A percentile compares a stretch with the other conserved stretches of the same genome.
These are phyloP conservation scores for Entonaema liquescens DNA, from an alignment of 495 filamentous ascomycete genomes.

Conservation along the genomic window DNA sequence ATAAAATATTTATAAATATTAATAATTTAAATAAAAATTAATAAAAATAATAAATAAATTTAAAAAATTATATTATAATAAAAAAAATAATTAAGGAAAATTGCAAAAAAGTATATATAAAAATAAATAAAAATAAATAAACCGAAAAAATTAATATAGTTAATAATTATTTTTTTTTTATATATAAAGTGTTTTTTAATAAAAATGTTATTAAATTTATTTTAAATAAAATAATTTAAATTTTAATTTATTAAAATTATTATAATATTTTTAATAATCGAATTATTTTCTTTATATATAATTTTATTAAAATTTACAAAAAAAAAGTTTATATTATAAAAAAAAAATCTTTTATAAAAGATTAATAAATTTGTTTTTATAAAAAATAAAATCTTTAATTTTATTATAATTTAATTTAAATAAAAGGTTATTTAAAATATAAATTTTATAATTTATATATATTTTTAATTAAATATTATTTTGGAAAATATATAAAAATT, in stretches of 20 bases:
- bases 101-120: neutral
- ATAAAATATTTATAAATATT: neutral
- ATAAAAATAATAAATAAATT: neutral
- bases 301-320: neutral
- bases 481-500: slow-evolving; percentile 3
- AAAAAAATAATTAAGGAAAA: neutral
- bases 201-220: neutral
- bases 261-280: neutral
- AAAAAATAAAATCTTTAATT: neutral
- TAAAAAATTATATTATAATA: neutral
- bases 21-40: neutral
- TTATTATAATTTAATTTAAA: neutral
- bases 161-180: neutral
- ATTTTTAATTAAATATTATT: neutral
- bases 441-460: slow-evolving; percentile 1
- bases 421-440: neutral
- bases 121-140: neutral
- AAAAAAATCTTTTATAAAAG: neutral
- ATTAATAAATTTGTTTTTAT: neutral
- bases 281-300: neutral
- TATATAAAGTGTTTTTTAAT: neutral
- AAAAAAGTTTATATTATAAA: neutral
- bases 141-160: neutral
- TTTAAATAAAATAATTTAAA: neutral
- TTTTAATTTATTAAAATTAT: neutral